Evolutionary conservation across 371 early-diverging fungal genomes (phyloP), one percentile per base, ranked within the genome.

Genomic region (Nematocida major): DNA sequence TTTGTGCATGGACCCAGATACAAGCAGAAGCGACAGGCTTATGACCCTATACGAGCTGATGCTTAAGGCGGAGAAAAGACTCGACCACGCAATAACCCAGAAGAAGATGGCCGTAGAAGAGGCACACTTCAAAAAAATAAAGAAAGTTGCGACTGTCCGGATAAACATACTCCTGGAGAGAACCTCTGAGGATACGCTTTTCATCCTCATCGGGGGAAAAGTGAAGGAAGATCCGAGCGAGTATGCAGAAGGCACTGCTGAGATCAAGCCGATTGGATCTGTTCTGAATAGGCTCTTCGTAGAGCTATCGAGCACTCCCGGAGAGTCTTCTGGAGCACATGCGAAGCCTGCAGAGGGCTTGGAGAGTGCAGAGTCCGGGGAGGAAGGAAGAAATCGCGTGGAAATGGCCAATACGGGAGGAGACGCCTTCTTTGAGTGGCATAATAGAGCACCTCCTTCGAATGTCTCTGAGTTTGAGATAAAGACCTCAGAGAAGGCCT

Each of bases 81-180:
- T 85, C 15, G 81, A 85, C 51, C 43, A 78, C 22, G 42, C 77
- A 9, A 67, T 80, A 18, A 53, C 82, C 4, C 26, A 69, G 61
- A 82, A 77, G 54, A 77, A 79, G 50, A 77, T 85, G 54, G 42
- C 54, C n/a, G 80, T 81, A 18, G 85, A 85, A 67, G 82, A 85
- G 15, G 78, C 80, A 40, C 82, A 85, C 79, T 54, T 77, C n/a
- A 81, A 83, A 62, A 68, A 82, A 59, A 83, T 85, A 59, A 85
- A 82, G 51, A 48, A 63, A 30, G 26, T 48, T 48, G 66, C 79
- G 67, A 67, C 49, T 3, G 81, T 82, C 50, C 51, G 66, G 45
- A 30, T 85, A n/a, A 38, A 83, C 47, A 30, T 83, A 39, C 79
- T 50, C 57, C 50, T 79, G 5, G 79, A 79, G n/a, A 45, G 30